Percentiles rank a stretch among this genome's conserved stretches.
Conservation (phyloP, 345 rosid species). For the Salix caprea region DNA sequence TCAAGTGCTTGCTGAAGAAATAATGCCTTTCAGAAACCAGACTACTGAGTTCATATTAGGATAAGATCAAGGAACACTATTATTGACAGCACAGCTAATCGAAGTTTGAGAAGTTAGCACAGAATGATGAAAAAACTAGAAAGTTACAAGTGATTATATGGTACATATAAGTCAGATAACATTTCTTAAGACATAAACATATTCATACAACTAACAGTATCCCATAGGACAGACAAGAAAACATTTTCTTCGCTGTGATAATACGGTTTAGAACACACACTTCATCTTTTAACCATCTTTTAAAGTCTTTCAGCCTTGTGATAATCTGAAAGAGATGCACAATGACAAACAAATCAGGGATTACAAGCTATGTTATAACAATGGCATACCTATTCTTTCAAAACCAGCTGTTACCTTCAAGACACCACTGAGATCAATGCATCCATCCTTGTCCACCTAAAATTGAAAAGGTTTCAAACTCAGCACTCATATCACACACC, state of each 20-base stretch:
- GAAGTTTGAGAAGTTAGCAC: neutral
- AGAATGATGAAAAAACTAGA: neutral
- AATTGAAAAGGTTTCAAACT: neutral
- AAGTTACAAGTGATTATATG: neutral
- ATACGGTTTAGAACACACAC: neutral
- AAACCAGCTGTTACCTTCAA: constrained; percentile 57
- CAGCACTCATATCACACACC: neutral
- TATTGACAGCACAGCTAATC: neutral
- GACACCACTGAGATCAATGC: constrained; percentile 52
- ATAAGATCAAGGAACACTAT: neutral
- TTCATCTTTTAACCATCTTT: neutral
- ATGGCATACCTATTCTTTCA: constrained; percentile 46
- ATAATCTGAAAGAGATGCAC: neutral
- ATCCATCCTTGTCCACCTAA: constrained; percentile 55
- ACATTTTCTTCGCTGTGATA: neutral
- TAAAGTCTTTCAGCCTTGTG: neutral
- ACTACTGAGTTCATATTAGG: neutral
- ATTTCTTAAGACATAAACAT: neutral
- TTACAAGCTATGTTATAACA: neutral
- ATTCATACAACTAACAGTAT: neutral
- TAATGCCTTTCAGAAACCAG: neutral
- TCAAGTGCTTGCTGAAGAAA: neutral
- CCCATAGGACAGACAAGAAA: neutral
- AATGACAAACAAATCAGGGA: neutral
- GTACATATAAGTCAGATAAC: neutral